These are phyloP conservation scores for Misopates orontium DNA, from an alignment of 257 asterid species.

Conservation along the genomic window DNA sequence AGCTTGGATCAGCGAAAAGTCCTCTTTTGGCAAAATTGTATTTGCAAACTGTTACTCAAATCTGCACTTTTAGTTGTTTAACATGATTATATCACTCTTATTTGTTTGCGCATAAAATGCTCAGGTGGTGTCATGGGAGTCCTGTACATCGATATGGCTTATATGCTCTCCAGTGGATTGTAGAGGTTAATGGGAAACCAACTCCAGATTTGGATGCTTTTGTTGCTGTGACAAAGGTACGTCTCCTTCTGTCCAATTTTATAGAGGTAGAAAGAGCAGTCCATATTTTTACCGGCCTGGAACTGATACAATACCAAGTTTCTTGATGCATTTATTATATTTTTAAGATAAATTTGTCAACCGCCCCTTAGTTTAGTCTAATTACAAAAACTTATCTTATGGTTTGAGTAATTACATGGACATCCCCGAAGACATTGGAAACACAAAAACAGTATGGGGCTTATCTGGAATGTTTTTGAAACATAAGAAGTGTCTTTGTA, in stretches of 20 bases:
- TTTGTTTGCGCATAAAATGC: conserved; percentile 23
- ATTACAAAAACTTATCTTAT: too few relatives aligned
- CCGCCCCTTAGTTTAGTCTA: too few relatives aligned
- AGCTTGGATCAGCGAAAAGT: not conserved
- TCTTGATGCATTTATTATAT: not conserved
- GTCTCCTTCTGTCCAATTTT: conserved; percentile 1
- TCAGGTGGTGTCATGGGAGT: conserved; percentile 98
- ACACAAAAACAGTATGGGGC: too few relatives aligned
- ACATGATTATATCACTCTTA: conserved; percentile 4
- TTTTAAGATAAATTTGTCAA: too few relatives aligned
- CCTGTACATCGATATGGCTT: conserved; percentile 91
- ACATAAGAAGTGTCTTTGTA: too few relatives aligned
- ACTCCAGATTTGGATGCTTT: conserved; percentile 92
- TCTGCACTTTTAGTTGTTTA: not conserved
- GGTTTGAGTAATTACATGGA: too few relatives aligned
- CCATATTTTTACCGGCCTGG: not conserved
- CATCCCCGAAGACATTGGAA: too few relatives aligned
- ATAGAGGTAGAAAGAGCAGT: not conserved
- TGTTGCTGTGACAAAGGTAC: conserved; percentile 82
- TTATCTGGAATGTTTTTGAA: too few relatives aligned
- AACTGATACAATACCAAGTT: not conserved
- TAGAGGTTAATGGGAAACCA: conserved; percentile 86
- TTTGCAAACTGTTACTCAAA: conserved; percentile 12
- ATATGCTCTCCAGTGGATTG: conserved; percentile 93
- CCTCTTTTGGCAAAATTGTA: not conserved